These are phyloP conservation scores for Metschnikowia arizonensis DNA, from an alignment of 805 yeast genomes.

Conservation along the genomic window DNA sequence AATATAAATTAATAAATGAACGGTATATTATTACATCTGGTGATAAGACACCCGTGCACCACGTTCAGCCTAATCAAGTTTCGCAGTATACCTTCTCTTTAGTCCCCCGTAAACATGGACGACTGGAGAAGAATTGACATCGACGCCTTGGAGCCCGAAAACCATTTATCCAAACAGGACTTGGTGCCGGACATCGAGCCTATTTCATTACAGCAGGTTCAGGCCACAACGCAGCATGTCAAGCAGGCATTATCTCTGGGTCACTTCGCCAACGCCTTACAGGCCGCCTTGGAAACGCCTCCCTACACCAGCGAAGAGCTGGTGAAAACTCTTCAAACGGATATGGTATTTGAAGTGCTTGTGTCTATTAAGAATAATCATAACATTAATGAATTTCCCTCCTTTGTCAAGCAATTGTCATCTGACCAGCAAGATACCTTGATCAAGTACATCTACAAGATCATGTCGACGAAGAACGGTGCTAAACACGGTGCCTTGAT, in stretches of 20 bases:
- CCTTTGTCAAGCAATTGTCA: conserved; percentile 54
- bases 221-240: conserved; percentile 50
- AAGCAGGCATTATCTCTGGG: conserved; percentile 69
- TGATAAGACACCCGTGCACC: conserved; percentile 5
- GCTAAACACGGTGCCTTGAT: conserved; percentile 83
- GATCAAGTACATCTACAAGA: conserved; percentile 79
- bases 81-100: background rate
- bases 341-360: conserved; percentile 64
- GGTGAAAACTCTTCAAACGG: conserved; percentile 44
- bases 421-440: conserved; percentile 70
- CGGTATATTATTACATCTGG: too few species aligned
- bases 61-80: background rate
- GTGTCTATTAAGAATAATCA: conserved; percentile 48
- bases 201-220: conserved; percentile 48
- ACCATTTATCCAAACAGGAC: conserved; percentile 59
- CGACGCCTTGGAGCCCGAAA: conserved; percentile 85
- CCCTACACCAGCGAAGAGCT: conserved; percentile 75
- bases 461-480: conserved; percentile 73
- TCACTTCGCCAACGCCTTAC: conserved; percentile 62
- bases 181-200: conserved; percentile 51
- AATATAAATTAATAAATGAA: too few species aligned
- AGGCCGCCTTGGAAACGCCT: conserved; percentile 60
- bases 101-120: conserved; percentile 41
- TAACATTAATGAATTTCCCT: conserved; percentile 62
- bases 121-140: conserved; percentile 95